Evolutionary conservation across 192 early-diverging fungal species (phyloP).

Genomic region (Coemansia asiatica): DNA sequence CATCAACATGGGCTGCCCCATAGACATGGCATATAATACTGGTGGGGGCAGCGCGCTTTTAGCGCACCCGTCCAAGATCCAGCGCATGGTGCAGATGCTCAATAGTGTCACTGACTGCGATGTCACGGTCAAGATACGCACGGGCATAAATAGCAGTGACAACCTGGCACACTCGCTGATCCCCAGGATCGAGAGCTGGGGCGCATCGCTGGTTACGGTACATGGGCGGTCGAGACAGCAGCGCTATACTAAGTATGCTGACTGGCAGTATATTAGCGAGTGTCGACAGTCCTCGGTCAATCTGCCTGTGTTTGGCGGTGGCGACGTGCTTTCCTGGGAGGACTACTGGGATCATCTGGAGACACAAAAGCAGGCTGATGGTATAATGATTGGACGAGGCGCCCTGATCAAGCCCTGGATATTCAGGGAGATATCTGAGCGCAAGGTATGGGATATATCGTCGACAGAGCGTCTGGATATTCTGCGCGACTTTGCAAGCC

Average conservation of each 20-base stretch:
- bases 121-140: slow-evolving; percentile 90
- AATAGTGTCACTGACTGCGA: slow-evolving; percentile 70
- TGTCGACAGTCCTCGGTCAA: slow-evolving; percentile 48
- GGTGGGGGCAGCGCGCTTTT: slow-evolving; percentile 86
- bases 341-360: slow-evolving; percentile 79
- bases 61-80: slow-evolving; percentile 63
- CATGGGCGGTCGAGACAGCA: slow-evolving; percentile 92
- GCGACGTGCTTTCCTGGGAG: slow-evolving; percentile 81
- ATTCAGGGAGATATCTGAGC: slow-evolving; percentile 88
- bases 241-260: slow-evolving; percentile 84
- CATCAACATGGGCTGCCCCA: slow-evolving; percentile 95
- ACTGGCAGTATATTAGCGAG: slow-evolving; percentile 88
- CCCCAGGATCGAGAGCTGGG: slow-evolving; percentile 65
- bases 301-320: slow-evolving; percentile 74
- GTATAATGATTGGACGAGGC: slow-evolving; percentile 90
- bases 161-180: slow-evolving; percentile 74
- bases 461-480: slow-evolving; percentile 89
- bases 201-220: slow-evolving; percentile 67
- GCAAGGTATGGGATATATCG: slow-evolving; percentile 87
- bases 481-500: slow-evolving; percentile 74
- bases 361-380: slow-evolving; percentile 62
- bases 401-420: slow-evolving; percentile 98
- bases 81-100: slow-evolving; percentile 76
- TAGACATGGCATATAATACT: slow-evolving; percentile 79
- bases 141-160: slow-evolving; percentile 63